Evolutionary conservation across 805 yeast genomes (phyloP).

Genomic region (Lachancea dasiensis): DNA sequence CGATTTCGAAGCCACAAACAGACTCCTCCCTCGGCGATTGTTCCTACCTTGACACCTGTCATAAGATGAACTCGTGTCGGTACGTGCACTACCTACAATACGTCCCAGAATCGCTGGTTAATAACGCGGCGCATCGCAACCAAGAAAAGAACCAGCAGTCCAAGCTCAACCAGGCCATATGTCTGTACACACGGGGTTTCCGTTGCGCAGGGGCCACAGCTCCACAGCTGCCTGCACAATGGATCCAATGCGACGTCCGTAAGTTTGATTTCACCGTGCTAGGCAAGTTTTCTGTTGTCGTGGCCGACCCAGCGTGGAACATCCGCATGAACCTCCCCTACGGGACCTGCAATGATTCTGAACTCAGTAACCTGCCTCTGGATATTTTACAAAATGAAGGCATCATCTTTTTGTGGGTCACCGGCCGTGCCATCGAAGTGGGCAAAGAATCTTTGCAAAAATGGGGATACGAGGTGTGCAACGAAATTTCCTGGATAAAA

Average conservation of each 20-base stretch:
- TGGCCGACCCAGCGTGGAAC: constrained; percentile 97
- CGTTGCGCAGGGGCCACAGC: constrained; percentile 34
- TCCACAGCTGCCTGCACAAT: constrained; percentile 54
- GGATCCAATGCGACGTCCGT: constrained; percentile 83
- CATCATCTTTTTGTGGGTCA: constrained; percentile 81
- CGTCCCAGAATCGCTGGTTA: constrained; percentile 31
- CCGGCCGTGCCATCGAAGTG: constrained; percentile 86
- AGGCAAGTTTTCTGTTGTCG: constrained; percentile 77
- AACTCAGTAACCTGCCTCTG: constrained; percentile 60
- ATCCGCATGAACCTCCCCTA: constrained; percentile 84
- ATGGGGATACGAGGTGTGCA: constrained; percentile 79
- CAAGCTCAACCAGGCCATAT: constrained; percentile 19
- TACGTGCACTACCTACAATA: constrained; percentile 67
- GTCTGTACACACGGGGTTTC: constrained; percentile 33
- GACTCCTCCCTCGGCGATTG: constrained; percentile 80
- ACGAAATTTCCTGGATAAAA: constrained; percentile 87
- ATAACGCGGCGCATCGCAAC: neutral
- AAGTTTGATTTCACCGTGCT: constrained; percentile 60
- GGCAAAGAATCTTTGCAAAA: constrained; percentile 69
- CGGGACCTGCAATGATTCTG: constrained; percentile 73
- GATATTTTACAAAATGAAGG: constrained; percentile 77
- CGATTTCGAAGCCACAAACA: constrained; percentile 52
- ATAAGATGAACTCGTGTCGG: constrained; percentile 71
- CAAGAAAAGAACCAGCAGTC: constrained; percentile 15
- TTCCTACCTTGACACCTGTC: constrained; percentile 91